phyloP scores from a whole-genome alignment of 2,329 filamentous ascomycete genomes.

The Epichloe sp. region DNA sequence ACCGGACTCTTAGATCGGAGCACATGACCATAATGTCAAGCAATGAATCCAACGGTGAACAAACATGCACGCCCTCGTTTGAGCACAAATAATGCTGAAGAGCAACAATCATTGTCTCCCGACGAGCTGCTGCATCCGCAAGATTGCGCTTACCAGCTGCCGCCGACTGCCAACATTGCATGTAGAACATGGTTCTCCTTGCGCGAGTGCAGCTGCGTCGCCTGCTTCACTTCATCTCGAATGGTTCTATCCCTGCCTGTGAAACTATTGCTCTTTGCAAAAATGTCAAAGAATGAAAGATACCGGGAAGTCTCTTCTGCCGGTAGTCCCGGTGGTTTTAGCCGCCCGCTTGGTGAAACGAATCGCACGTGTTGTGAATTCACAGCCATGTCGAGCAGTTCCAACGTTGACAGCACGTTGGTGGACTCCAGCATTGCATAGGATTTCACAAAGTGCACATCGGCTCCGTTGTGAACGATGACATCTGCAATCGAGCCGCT shows the following conservation, averaged over 20 bases:
- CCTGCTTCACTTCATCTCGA: slow-evolving; percentile 11
- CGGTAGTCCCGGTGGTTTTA: background rate
- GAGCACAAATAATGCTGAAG: slow-evolving; percentile 14
- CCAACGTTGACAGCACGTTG: too few species aligned
- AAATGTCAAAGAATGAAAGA: slow-evolving; percentile 14
- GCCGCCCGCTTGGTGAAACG: background rate
- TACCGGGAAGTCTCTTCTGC: slow-evolving; percentile 7
- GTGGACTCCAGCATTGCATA: too few species aligned
- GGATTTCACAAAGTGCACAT: too few species aligned
- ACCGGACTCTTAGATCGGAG: too few species aligned
- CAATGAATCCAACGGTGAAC: too few species aligned
- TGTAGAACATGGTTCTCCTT: slow-evolving; percentile 10
- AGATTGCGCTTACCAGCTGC: slow-evolving; percentile 2
- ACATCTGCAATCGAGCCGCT: too few species aligned
- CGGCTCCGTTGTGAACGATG: too few species aligned
- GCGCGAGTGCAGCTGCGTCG: slow-evolving; percentile 7
- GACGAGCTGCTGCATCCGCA: background rate
- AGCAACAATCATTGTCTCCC: slow-evolving; percentile 5
- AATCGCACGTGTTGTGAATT: too few species aligned
- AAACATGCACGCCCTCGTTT: too few species aligned
- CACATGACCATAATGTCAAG: too few species aligned
- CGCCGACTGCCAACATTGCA: slow-evolving; percentile 17
- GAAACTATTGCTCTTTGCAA: slow-evolving; percentile 17
- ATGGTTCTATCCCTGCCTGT: background rate
- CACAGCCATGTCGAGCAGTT: too few species aligned